Evolutionary conservation across 352 stramenopile species (phyloP).

Genomic region (Phytophthora ohioensis): DNA sequence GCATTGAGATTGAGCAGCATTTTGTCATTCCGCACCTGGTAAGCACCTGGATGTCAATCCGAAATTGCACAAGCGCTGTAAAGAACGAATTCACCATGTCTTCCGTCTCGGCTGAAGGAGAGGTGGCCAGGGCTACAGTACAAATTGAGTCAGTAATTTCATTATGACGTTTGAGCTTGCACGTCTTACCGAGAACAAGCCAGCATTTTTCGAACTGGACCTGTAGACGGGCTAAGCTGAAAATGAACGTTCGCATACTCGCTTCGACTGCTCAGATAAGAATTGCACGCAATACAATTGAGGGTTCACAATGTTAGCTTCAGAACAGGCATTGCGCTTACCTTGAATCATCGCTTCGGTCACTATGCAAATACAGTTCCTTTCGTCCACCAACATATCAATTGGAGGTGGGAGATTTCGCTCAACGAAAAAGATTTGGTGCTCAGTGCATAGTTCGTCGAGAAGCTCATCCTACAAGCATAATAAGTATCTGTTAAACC

Average conservation of each 20-base stretch:
- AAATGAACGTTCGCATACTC: conserved; percentile 61
- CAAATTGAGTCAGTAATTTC: not conserved
- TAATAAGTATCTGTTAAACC: not conserved
- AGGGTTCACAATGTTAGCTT: not conserved
- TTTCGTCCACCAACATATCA: conserved; percentile 74
- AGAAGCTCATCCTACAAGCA: conserved; percentile 61
- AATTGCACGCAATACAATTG: conserved; percentile 1
- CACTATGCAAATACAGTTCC: conserved; percentile 64
- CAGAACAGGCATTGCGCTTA: conserved; percentile 11
- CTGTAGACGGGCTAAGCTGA: conserved; percentile 65
- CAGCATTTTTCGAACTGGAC: conserved; percentile 68
- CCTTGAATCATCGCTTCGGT: conserved; percentile 47
- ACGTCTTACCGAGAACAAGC: conserved; percentile 64
- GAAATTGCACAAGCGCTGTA: conserved; percentile 71
- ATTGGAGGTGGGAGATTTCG: conserved; percentile 61
- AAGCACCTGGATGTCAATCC: conserved; percentile 55
- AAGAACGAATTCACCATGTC: conserved; percentile 50
- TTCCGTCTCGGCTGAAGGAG: conserved; percentile 17
- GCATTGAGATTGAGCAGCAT: not conserved
- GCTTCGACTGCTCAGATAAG: conserved; percentile 40
- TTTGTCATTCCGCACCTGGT: conserved; percentile 39
- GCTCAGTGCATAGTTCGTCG: conserved; percentile 68
- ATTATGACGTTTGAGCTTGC: not conserved
- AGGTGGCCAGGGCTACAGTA: not conserved
- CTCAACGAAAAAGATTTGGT: conserved; percentile 65